Base-by-base conservation (phyloP, 129 eudicot genomes). In the Saposhnikovia divaricata region DNA sequence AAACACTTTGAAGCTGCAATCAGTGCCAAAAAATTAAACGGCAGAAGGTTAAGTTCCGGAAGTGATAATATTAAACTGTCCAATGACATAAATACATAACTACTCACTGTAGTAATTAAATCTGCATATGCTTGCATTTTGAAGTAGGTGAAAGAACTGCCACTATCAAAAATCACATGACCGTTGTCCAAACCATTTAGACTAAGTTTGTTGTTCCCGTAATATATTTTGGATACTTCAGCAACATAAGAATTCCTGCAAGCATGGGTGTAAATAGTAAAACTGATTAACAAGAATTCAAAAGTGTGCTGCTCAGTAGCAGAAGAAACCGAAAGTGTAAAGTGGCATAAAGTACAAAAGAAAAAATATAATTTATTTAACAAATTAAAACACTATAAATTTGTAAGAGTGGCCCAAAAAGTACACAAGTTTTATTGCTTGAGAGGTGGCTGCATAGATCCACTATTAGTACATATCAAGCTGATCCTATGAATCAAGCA, bases 141-240 rank as follows among this genome's bases (percentile, higher is more conserved):
- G 74, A 92, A 89, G 88, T 92, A 92, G 16, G 97, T 87, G 80
- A 88, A 92, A 69, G 97, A 89, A 83, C 97, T 92, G 84, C 97
- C 97, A 79, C 89, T 92, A 73, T 92, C 97, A 59, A 92, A 86
- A 47, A 92, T 85, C 43, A 88, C 79, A 34, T 81, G 83, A 48
- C 91, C 88, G 65, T 77, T 80, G 43, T 72, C 80, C 39, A 48
- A 55, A 69, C 84, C 81, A 81, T 85, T 89, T 72, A 89, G 81
- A 46, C 86, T 85, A 61, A 92, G 85, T 71, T 80, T 82, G 43
- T 72, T 90, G 77, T 84, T 84, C 72, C 92, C 91, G 13, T 86
- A 88, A 75, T 84, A 89, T 79, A 92, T 79, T 86, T 79, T 85
- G 48, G 84, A 79, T 75, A 90, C 84, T 63, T 80, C 89, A 71